Evolutionary conservation across 306 rosid species (phyloP).

Genomic region (Amphicarpaea edgeworthii): DNA sequence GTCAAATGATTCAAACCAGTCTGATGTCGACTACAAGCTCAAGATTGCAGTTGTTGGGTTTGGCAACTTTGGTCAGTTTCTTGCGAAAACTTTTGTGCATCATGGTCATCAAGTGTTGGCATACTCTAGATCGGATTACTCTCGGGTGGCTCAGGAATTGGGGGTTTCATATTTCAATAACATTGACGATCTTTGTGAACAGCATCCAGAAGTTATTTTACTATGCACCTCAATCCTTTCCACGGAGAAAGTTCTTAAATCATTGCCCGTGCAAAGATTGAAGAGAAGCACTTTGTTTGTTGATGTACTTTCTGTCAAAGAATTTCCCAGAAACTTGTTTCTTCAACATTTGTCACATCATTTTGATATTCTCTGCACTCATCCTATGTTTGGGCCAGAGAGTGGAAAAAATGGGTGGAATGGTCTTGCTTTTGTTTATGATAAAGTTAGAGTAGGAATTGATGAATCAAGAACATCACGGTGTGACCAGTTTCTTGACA

Average conservation of each 20-base stretch:
- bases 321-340: constrained; percentile 81
- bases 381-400: constrained; percentile 98
- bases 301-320: constrained; percentile 94
- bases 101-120: constrained; percentile 86
- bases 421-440: constrained; percentile 74
- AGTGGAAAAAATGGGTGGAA: constrained; percentile 90
- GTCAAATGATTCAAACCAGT: constrained; percentile 25
- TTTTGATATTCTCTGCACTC: constrained; percentile 87
- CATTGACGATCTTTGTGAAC: constrained; percentile 83
- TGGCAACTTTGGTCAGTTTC: constrained; percentile 95
- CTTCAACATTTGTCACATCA: constrained; percentile 67
- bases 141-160: constrained; percentile 64
- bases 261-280: constrained; percentile 79
- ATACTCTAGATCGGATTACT: constrained; percentile 81
- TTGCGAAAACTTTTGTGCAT: constrained; percentile 65
- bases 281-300: constrained; percentile 88
- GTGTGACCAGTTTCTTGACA: constrained; percentile 73
- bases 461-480: constrained; percentile 65
- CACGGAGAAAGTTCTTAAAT: constrained; percentile 74
- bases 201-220: constrained; percentile 89
- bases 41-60: constrained; percentile 83
- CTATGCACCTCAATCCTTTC: constrained; percentile 92
- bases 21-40: constrained; percentile 61
- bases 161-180: constrained; percentile 70
- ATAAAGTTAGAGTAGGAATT: constrained; percentile 73